Percentiles rank a stretch among this genome's conserved stretches.
Conservation (phyloP, 805 yeast species). For the Zygoascus bituminiphila region DNA sequence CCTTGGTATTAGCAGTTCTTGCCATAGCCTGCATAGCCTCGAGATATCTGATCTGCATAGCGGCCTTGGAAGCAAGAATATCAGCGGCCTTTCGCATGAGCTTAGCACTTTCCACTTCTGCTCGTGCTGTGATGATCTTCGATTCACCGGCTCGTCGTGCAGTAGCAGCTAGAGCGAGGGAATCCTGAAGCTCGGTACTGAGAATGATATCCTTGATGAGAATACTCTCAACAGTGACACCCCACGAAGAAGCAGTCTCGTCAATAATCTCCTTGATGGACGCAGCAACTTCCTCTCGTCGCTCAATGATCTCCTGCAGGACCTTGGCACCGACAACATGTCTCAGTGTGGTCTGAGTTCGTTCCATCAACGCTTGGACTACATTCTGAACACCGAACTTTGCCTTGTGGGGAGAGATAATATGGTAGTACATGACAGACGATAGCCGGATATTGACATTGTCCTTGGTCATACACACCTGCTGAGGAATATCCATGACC, state of each 20-base stretch:
- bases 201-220: conserved; percentile 58
- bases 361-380: conserved; percentile 48
- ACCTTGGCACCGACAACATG: conserved; percentile 61
- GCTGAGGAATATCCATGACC: conserved; percentile 58
- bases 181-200: conserved; percentile 46
- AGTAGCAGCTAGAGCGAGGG: conserved; percentile 67
- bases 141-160: conserved; percentile 69
- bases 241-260: conserved; percentile 61
- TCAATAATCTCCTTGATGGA: conserved; percentile 54
- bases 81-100: conserved; percentile 75
- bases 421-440: conserved; percentile 59
- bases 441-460: conserved; percentile 55
- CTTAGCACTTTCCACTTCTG: conserved; percentile 69
- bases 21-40: conserved; percentile 78
- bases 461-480: conserved; percentile 62
- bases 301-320: conserved; percentile 64
- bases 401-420: conserved; percentile 61
- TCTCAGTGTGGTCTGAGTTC: conserved; percentile 66
- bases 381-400: conserved; percentile 48
- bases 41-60: conserved; percentile 69
- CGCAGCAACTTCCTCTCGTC: conserved; percentile 62
- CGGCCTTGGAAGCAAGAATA: conserved; percentile 63
- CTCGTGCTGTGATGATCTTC: conserved; percentile 65
- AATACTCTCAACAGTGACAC: conserved; percentile 58
- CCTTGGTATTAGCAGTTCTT: conserved; percentile 51